phyloP scores from a whole-genome alignment of 108 stramenopile species.

The Discostella stelligeroides region DNA sequence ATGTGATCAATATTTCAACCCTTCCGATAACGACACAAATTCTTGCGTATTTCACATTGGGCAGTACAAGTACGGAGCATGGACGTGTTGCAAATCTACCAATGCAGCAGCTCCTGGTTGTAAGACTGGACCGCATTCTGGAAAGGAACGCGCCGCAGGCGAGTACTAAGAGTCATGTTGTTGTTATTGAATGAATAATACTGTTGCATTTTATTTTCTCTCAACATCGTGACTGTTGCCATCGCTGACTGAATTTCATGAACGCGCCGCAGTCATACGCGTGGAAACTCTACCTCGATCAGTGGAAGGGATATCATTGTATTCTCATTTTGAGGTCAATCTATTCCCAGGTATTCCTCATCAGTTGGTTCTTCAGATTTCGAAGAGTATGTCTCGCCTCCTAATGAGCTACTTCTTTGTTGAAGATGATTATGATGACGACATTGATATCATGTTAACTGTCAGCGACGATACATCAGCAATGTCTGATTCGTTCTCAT shows the following conservation, averaged over 20 bases:
- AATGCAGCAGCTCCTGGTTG: conserved; percentile 38
- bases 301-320: conserved; percentile 50
- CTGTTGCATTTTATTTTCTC: too few relatives aligned
- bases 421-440: conserved; percentile 32
- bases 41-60: conserved; percentile 50
- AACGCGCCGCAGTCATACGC: conserved; percentile 48
- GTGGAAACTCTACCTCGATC: conserved; percentile 47
- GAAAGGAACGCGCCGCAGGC: conserved; percentile 55
- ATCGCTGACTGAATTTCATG: too few relatives aligned
- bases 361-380: conserved; percentile 42
- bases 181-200: too few relatives aligned
- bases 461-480: conserved; percentile 30
- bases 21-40: conserved; percentile 32
- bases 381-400: conserved; percentile 48
- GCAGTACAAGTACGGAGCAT: conserved; percentile 18
- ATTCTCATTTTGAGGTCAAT: conserved; percentile 58
- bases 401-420: conserved; percentile 52
- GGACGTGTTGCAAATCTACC: conserved; percentile 44
- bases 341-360: conserved; percentile 50
- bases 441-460: conserved; percentile 17
- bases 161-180: too few relatives aligned
- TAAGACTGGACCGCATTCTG: conserved; percentile 52
- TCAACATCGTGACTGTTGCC: too few relatives aligned
- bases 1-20: conserved; percentile 48
- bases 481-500: conserved; percentile 25